Evolutionary conservation across 2,329 filamentous ascomycete species (phyloP), one percentile per base, ranked within the genome.

Genomic region (Arthroderma uncinatum): DNA sequence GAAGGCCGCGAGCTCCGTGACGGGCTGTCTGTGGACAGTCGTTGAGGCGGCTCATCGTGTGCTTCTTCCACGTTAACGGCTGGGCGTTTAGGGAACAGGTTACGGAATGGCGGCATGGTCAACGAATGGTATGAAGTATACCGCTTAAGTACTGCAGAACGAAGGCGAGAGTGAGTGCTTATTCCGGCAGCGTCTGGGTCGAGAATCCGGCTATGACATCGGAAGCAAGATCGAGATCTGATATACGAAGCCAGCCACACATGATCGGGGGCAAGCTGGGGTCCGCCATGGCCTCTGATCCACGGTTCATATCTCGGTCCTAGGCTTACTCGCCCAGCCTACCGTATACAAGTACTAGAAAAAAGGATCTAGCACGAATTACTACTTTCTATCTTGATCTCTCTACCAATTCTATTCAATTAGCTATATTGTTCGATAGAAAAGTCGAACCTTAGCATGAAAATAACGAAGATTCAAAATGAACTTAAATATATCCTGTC

Each of bases 21-120:
- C 25, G 69, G 66, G 64, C 79, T 82, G 65, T 85, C 83, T 64
- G 84, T 80, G 61, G 71, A 71, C 61, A 68, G 67, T 54, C 72
- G 66, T 16, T 54, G 19, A 4, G 33, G 36, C 16, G 33, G 36
- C 16, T 55, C 53, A 16, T 47, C 53, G 6, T 36, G 19, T 7
- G 37, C 21, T 7, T 21, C 30, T 59, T 71, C 67, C 60, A 62
- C 62, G 14, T 44, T 58, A 61, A 67, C 67, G 63, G 69, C 71
- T 61, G 66, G 62, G 55, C 82, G 83, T 65, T 81, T 81, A 57
- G 79, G 75, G 68, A 89, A 86, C 30, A 85, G 83, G 70, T 89
- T 89, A 63, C 86, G 83, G 67, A 89, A 86, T 19, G 75, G 74
- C 61, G 82, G 80, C 84, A 87, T 87, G 58, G 62, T 75, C 56